A percentile compares a stretch with the other conserved stretches of the same genome.
Evolutionary conservation across 345 rosid genomes (phyloP).

Genomic region (Draba incana): DNA sequence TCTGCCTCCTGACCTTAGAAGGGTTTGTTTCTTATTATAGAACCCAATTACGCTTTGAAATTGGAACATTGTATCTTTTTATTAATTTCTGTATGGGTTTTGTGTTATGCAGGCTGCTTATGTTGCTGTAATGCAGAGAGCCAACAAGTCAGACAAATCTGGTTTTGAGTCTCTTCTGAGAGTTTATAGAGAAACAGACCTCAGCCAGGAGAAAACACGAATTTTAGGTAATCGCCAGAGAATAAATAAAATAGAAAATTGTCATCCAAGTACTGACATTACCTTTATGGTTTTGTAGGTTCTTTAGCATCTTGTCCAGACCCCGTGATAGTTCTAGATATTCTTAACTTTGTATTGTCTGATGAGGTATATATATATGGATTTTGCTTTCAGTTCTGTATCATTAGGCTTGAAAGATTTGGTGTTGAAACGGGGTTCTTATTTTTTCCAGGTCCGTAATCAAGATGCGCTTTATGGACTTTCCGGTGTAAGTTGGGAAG

Average conservation of each 20-base stretch:
- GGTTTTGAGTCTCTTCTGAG: slow-evolving; percentile 79
- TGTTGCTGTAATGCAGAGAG: slow-evolving; percentile 83
- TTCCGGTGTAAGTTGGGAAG: slow-evolving; percentile 66
- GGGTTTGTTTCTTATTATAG: slow-evolving; percentile 47
- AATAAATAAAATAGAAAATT: background rate
- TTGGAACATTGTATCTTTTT: background rate
- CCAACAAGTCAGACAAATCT: slow-evolving; percentile 57
- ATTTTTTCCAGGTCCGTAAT: slow-evolving; percentile 65
- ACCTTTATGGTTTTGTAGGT: slow-evolving; percentile 48
- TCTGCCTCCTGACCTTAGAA: slow-evolving; percentile 87
- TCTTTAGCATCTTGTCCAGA: slow-evolving; percentile 74
- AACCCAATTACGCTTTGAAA: slow-evolving; percentile 6
- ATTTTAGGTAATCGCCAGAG: slow-evolving; percentile 57
- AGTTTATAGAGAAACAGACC: slow-evolving; percentile 90
- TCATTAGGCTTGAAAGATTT: slow-evolving; percentile 11
- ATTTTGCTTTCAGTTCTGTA: slow-evolving; percentile 1
- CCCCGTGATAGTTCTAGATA: slow-evolving; percentile 61
- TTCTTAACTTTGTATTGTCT: slow-evolving; percentile 71
- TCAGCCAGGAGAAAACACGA: slow-evolving; percentile 96
- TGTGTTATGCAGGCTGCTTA: slow-evolving; percentile 76
- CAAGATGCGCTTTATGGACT: slow-evolving; percentile 88
- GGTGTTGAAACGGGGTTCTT: slow-evolving; percentile 11
- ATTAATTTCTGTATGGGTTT: slow-evolving; percentile 5
- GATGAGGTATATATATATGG: slow-evolving; percentile 59
- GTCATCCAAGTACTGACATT: background rate